Percentiles rank a stretch among this genome's conserved stretches.
Evolutionary conservation across 768 basidiomycete genomes (phyloP).

Genomic region (Lentinus tigrinus): DNA sequence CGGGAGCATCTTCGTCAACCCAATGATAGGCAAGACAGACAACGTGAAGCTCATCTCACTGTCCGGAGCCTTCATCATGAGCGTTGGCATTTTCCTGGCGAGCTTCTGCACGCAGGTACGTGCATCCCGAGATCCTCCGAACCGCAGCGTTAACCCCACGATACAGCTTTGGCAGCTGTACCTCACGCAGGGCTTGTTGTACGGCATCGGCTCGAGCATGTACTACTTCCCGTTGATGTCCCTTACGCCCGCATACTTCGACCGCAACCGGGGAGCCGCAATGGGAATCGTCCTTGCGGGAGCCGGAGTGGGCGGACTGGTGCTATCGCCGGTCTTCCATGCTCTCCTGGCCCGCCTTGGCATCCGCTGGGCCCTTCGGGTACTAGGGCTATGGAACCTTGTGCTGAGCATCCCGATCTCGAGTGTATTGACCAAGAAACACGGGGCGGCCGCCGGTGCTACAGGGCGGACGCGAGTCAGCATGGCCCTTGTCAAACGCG

Average conservation of each 20-base stretch:
- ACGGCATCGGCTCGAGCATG: conserved; percentile 43
- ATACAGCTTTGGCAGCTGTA: conserved; percentile 43
- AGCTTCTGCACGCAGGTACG: conserved; percentile 38
- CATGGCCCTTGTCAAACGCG: conserved; percentile 37
- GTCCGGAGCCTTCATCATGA: conserved; percentile 39
- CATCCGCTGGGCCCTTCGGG: conserved; percentile 35
- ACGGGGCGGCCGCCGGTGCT: conserved; percentile 16
- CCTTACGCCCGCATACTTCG: conserved; percentile 42
- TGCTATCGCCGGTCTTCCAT: conserved; percentile 41
- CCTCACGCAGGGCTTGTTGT: conserved; percentile 41
- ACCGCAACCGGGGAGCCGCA: conserved; percentile 44
- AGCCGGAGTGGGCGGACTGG: conserved; percentile 42
- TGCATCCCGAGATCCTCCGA: not conserved
- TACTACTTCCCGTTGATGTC: conserved; percentile 46
- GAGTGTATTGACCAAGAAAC: conserved; percentile 32
- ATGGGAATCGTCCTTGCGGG: conserved; percentile 44
- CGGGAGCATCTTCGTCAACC: conserved; percentile 44
- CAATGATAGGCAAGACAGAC: conserved; percentile 34
- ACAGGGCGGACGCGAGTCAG: conserved; percentile 29
- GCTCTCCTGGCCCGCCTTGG: conserved; percentile 35
- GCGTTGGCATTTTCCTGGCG: conserved; percentile 39
- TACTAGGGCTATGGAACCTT: conserved; percentile 43
- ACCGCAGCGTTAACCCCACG: not conserved
- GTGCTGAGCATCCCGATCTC: conserved; percentile 37
- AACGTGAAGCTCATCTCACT: conserved; percentile 37